Conservation (phyloP, 139 green algal species). For the Chlorella sp. region DNA sequence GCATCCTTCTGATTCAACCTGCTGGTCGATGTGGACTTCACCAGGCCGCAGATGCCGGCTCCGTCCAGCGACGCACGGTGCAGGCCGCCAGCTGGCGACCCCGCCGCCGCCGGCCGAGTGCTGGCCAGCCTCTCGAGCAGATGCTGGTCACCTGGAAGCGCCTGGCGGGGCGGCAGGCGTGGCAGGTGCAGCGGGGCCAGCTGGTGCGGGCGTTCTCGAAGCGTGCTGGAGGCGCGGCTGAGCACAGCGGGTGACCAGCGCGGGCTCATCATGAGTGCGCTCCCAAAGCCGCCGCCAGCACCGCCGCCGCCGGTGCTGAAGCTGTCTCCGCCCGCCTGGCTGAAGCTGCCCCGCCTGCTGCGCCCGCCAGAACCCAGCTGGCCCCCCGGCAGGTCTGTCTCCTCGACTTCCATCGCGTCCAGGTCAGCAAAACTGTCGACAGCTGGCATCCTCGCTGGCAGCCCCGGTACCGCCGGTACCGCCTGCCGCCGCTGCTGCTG, state of each 20-base stretch:
- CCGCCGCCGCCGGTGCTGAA: not conserved
- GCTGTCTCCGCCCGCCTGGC: not conserved
- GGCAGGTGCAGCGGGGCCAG: not conserved
- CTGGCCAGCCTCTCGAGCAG: not conserved
- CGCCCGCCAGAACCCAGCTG: not conserved
- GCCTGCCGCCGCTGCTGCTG: not conserved
- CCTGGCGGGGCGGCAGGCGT: not conserved
- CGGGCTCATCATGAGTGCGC: not conserved
- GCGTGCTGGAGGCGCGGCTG: not conserved
- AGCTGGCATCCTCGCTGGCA: not conserved
- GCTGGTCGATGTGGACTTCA: not conserved
- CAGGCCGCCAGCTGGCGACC: not conserved
- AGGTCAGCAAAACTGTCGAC: slow-evolving; percentile 34
- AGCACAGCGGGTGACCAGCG: not conserved
- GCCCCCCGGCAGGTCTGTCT: slow-evolving; percentile 2
- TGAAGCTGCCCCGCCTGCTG: not conserved
- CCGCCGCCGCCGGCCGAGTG: not conserved
- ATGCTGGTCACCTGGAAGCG: not conserved
- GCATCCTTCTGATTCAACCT: not conserved
- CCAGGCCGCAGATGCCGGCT: not conserved
- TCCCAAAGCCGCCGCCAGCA: not conserved
- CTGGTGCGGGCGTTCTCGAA: too few relatives aligned
- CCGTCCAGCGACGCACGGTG: not conserved
- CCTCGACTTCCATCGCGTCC: slow-evolving; percentile 16
- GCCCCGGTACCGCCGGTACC: not conserved